Evolutionary conservation across 1,139 yeast genomes (phyloP).

Genomic region (Yarrowia galli): DNA sequence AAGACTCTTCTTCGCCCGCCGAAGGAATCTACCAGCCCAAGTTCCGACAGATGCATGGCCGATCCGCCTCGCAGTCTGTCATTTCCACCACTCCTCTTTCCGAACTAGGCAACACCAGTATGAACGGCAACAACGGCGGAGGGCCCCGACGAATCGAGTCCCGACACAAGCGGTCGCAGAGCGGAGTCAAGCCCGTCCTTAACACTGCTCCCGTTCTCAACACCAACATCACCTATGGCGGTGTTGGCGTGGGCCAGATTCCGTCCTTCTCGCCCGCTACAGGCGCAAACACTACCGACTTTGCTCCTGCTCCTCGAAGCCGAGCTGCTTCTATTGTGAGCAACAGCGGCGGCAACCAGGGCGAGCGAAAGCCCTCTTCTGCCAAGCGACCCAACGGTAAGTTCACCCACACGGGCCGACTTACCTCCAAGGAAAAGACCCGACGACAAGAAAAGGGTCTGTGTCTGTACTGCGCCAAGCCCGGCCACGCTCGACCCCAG

Average conservation of each 20-base stretch:
- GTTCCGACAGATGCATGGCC: slow-evolving; percentile 35
- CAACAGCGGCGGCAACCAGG: neutral
- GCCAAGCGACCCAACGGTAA: slow-evolving; percentile 38
- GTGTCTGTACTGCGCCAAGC: slow-evolving; percentile 39
- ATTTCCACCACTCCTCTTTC: slow-evolving; percentile 37
- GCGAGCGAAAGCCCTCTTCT: slow-evolving; percentile 28
- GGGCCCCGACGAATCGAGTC: slow-evolving; percentile 34
- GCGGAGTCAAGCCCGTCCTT: neutral
- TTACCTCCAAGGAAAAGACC: slow-evolving; percentile 36
- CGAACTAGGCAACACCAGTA: slow-evolving; percentile 31
- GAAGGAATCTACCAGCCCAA: slow-evolving; percentile 36
- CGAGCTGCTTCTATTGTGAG: neutral
- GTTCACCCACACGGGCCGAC: slow-evolving; percentile 34
- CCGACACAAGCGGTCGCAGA: slow-evolving; percentile 26
- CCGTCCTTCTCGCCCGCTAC: slow-evolving; percentile 35
- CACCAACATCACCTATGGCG: slow-evolving; percentile 21
- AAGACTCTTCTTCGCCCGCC: slow-evolving; percentile 15
- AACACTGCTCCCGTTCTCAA: neutral
- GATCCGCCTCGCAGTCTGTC: slow-evolving; percentile 33
- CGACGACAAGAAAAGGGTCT: slow-evolving; percentile 36
- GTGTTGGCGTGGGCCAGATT: slow-evolving; percentile 30
- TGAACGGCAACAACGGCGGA: slow-evolving; percentile 38
- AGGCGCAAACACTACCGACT: neutral
- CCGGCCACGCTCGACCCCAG: slow-evolving; percentile 37
- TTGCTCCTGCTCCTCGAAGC: slow-evolving; percentile 21